A percentile compares a stretch with the other conserved stretches of the same genome.
phyloP scores from a whole-genome alignment of 225 moss, liverwort and hornwort genomes.

The Sphagnum tenellum region DNA sequence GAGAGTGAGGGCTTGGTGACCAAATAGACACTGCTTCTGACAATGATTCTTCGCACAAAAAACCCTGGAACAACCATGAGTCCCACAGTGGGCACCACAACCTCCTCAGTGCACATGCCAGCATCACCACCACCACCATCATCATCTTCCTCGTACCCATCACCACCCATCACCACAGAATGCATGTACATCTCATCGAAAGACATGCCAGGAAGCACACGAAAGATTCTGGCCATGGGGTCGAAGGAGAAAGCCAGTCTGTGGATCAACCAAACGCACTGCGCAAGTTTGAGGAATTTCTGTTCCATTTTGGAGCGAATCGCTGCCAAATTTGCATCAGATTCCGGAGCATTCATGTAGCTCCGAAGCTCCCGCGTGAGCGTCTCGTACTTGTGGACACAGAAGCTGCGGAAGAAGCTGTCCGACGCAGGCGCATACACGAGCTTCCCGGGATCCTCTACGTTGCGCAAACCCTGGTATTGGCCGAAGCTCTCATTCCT shows the following conservation, averaged over 20 bases:
- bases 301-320: constrained; percentile 16
- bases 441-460: constrained; percentile 22
- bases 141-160: constrained; percentile 10
- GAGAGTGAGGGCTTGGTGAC: constrained; percentile 3
- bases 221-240: constrained; percentile 36
- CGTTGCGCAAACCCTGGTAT: constrained; percentile 13
- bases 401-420: constrained; percentile 19
- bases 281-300: constrained; percentile 38
- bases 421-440: constrained; percentile 17
- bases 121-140: constrained; percentile 9
- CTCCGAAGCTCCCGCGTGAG: constrained; percentile 11
- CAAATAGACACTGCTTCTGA: constrained; percentile 32
- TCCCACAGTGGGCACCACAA: constrained; percentile 19
- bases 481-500: constrained; percentile 26
- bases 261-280: constrained; percentile 47
- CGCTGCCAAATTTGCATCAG: constrained; percentile 5
- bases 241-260: constrained; percentile 46
- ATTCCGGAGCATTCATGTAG: constrained; percentile 2
- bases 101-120: neutral
- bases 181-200: constrained; percentile 38
- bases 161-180: constrained; percentile 19
- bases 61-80: constrained; percentile 56
- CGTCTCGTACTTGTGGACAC: constrained; percentile 14
- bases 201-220: constrained; percentile 15
- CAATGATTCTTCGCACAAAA: constrained; percentile 23